Conservation (phyloP, 2,329 filamentous ascomycete genomes). For the Neofusicoccum parvum region DNA sequence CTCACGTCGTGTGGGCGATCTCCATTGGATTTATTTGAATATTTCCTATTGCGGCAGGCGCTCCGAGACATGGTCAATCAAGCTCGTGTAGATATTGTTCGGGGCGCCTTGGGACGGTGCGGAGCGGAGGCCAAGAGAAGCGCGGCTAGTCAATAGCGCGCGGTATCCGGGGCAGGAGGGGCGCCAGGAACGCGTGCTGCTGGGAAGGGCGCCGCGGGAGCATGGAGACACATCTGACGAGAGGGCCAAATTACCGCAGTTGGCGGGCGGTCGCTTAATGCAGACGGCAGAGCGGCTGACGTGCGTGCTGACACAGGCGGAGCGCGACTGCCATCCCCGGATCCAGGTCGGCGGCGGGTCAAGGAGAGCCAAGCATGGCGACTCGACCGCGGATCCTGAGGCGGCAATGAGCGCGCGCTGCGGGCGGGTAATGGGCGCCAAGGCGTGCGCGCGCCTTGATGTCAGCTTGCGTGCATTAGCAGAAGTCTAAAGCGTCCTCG, state of each 20-base stretch:
- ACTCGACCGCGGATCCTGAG: background rate
- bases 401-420: constrained; percentile 6
- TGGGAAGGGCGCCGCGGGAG: background rate
- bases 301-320: background rate
- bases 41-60: constrained; percentile 2
- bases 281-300: constrained; percentile 10
- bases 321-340: background rate
- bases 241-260: background rate
- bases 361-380: constrained; percentile 9
- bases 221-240: background rate
- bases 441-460: background rate
- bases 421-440: background rate
- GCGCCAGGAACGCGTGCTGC: background rate
- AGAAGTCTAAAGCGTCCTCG: constrained; percentile 6
- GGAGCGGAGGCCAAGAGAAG: background rate
- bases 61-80: constrained; percentile 16
- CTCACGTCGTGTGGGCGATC: background rate
- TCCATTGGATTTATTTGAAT: background rate
- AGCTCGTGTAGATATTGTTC: background rate
- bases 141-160: background rate
- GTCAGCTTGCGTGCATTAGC: constrained; percentile 16
- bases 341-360: background rate
- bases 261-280: background rate
- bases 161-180: background rate
- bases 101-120: background rate